These are phyloP conservation scores for Glycine tomentella DNA, from an alignment of 306 rosid genomes.

Conservation along the genomic window DNA sequence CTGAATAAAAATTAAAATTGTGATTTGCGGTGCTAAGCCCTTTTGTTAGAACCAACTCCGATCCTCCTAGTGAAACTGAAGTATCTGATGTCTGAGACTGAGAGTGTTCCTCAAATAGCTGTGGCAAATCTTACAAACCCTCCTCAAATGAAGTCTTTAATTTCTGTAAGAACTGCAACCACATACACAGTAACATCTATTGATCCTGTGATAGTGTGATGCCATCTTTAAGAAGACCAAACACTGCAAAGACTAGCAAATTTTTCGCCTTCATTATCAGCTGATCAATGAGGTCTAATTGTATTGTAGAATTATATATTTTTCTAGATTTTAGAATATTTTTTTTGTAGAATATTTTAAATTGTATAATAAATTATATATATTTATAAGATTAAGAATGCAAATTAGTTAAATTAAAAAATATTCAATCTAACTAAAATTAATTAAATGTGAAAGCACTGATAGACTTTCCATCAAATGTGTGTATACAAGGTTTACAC, in stretches of 20 bases:
- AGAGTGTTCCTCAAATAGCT: not conserved
- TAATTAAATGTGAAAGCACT: no score
- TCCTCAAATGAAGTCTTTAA: not conserved
- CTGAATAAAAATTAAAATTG: not conserved
- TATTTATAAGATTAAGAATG: no score
- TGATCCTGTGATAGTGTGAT: not conserved
- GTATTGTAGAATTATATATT: no score
- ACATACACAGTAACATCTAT: not conserved
- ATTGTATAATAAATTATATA: no score
- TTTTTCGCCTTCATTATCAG: not conserved
- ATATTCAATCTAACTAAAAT: no score
- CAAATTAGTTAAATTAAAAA: no score
- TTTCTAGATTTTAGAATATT: no score
- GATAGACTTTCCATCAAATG: no score
- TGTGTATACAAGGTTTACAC: not conserved
- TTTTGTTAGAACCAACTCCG: not conserved
- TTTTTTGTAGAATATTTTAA: no score
- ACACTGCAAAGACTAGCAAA: not conserved
- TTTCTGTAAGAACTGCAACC: not conserved
- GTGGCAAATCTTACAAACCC: not conserved
- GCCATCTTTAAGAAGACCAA: not conserved
- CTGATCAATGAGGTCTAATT: not conserved
- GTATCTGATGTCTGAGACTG: not conserved
- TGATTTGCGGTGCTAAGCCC: not conserved
- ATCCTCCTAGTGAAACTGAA: not conserved